phyloP scores from a whole-genome alignment of 345 rosid genomes.

The Eucalyptus polybractea region DNA sequence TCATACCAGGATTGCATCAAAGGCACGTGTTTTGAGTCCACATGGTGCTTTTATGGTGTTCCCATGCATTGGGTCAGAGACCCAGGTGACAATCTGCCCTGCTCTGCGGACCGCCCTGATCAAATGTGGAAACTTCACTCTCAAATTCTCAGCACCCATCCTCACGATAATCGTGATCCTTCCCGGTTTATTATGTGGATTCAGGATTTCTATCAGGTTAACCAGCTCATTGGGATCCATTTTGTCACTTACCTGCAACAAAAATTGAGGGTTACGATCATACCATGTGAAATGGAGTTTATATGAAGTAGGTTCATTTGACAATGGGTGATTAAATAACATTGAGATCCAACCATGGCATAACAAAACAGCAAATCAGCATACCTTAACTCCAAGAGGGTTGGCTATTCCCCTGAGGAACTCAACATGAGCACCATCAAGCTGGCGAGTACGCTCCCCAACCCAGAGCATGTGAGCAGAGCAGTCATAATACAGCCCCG shows the following conservation, averaged over 20 bases:
- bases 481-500: slow-evolving; percentile 46
- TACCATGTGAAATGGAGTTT: not conserved
- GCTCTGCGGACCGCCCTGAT: slow-evolving; percentile 52
- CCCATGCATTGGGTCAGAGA: slow-evolving; percentile 61
- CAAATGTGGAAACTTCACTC: slow-evolving; percentile 48
- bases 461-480: slow-evolving; percentile 64
- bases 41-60: slow-evolving; percentile 64
- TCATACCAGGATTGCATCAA: slow-evolving; percentile 49
- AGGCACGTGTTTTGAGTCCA: slow-evolving; percentile 58
- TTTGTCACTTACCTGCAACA: slow-evolving; percentile 45
- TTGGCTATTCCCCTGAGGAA: slow-evolving; percentile 53
- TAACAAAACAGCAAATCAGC: not conserved
- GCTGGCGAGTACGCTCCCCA: slow-evolving; percentile 50
- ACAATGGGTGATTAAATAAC: not conserved
- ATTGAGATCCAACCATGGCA: not conserved
- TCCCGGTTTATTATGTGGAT: slow-evolving; percentile 50
- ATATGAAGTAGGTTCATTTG: not conserved
- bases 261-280: not conserved
- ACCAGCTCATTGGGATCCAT: slow-evolving; percentile 60
- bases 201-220: slow-evolving; percentile 38
- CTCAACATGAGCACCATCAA: slow-evolving; percentile 58
- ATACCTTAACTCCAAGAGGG: slow-evolving; percentile 47
- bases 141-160: slow-evolving; percentile 66
- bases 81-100: slow-evolving; percentile 61
- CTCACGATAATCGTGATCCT: slow-evolving; percentile 40